Conservation (phyloP, 2,329 filamentous ascomycete species). For the Eurotiales sp. region DNA sequence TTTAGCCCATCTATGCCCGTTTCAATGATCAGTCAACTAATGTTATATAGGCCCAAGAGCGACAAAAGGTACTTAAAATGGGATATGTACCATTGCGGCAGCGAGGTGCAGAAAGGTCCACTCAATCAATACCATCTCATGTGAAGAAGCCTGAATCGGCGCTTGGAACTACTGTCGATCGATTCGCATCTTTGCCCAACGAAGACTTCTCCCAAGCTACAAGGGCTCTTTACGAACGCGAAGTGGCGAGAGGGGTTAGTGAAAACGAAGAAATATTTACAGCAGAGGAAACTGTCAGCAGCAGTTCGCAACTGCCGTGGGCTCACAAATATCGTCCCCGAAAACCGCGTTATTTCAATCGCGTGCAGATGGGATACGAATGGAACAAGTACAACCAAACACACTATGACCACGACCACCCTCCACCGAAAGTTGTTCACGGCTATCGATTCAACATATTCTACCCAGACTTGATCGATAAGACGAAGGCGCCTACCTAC, state of each 20-base stretch:
- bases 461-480: constrained; percentile 95
- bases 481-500: constrained; percentile 89
- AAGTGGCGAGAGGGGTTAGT: constrained; percentile 82
- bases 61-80: constrained; percentile 59
- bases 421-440: constrained; percentile 95
- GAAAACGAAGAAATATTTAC: constrained; percentile 97
- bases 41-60: constrained; percentile 46
- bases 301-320: constrained; percentile 67
- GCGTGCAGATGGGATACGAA: constrained; percentile 98
- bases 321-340: constrained; percentile 79
- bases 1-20: constrained; percentile 15
- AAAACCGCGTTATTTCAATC: constrained; percentile 96
- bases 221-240: constrained; percentile 84
- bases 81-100: constrained; percentile 64
- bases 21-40: constrained; percentile 15
- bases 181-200: constrained; percentile 66
- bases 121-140: constrained; percentile 29
- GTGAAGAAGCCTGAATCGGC: constrained; percentile 42
- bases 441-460: constrained; percentile 99
- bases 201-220: constrained; percentile 85
- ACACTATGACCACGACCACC: constrained; percentile 97
- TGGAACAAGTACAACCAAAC: constrained; percentile 99
- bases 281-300: constrained; percentile 75
- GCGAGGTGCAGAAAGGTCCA: constrained; percentile 32
- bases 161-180: constrained; percentile 54